phyloP scores from a whole-genome alignment of 179 eudicot genomes.

The Beta macrorhiza region DNA sequence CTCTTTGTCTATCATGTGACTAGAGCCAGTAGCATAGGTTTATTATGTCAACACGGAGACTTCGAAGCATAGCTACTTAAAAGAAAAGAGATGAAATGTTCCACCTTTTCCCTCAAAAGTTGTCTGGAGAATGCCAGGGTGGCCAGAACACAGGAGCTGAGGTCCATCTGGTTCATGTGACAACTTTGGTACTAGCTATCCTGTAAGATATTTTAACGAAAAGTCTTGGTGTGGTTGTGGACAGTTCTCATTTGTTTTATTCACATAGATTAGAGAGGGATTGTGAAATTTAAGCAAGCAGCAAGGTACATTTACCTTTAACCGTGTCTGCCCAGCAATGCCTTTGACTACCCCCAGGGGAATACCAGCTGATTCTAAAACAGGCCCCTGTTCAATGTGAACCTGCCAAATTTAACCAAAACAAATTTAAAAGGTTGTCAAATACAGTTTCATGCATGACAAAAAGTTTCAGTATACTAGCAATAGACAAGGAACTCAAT shows the following conservation, averaged over 20 bases:
- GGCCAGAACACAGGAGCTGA: slow-evolving; percentile 27
- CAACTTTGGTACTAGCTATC: slow-evolving; percentile 35
- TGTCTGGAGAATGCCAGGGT: slow-evolving; percentile 32
- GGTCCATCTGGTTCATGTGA: slow-evolving; percentile 31
- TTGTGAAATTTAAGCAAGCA: background rate
- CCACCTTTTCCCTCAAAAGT: slow-evolving; percentile 36
- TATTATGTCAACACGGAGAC: slow-evolving; percentile 16
- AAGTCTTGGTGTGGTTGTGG: slow-evolving; percentile 31
- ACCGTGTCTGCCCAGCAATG: slow-evolving; percentile 93
- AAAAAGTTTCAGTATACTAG: background rate
- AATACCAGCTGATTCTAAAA: slow-evolving; percentile 76
- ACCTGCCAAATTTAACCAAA: slow-evolving; percentile 42
- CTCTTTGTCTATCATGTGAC: slow-evolving; percentile 1
- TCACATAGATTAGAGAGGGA: slow-evolving; percentile 12
- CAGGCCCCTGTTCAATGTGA: slow-evolving; percentile 98
- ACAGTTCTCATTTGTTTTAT: slow-evolving; percentile 23
- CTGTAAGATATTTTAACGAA: slow-evolving; percentile 35
- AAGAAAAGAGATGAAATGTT: slow-evolving; percentile 30
- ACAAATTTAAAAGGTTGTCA: background rate
- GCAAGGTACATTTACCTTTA: slow-evolving; percentile 52
- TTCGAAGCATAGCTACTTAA: slow-evolving; percentile 25
- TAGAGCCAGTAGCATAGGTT: background rate
- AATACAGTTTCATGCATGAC: background rate
- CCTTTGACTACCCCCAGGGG: slow-evolving; percentile 96
- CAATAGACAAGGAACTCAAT: background rate